Conservation (phyloP, 176 grass and related monocot genomes). For the Aegilops longissima region DNA sequence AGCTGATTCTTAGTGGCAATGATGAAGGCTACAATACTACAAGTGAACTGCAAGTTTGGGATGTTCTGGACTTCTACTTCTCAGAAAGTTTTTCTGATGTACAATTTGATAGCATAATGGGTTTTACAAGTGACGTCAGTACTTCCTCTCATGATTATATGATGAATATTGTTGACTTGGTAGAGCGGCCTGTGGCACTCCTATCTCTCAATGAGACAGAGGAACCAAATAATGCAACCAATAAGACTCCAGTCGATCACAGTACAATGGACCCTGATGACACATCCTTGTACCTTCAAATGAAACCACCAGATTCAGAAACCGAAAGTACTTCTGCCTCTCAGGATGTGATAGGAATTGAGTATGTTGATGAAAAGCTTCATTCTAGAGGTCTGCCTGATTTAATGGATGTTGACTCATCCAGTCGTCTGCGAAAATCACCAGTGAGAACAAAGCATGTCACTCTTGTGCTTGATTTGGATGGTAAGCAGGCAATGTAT, state of each 20-base stretch:
- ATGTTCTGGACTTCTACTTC: slow-evolving; percentile 73
- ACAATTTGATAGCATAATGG: slow-evolving; percentile 81
- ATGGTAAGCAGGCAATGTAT: slow-evolving; percentile 61
- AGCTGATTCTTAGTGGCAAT: slow-evolving; percentile 67
- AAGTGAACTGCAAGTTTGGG: slow-evolving; percentile 70
- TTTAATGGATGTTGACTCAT: slow-evolving; percentile 73
- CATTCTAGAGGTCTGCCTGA: slow-evolving; percentile 52
- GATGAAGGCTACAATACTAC: slow-evolving; percentile 60
- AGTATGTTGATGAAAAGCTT: slow-evolving; percentile 63
- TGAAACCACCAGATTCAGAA: slow-evolving; percentile 52
- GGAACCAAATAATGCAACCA: slow-evolving; percentile 25
- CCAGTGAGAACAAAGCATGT: slow-evolving; percentile 47
- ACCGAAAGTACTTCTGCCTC: slow-evolving; percentile 32
- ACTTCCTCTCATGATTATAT: slow-evolving; percentile 47
- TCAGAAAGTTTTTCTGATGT: slow-evolving; percentile 69
- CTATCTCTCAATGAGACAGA: slow-evolving; percentile 58
- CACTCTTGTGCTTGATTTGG: slow-evolving; percentile 99
- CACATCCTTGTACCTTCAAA: slow-evolving; percentile 74
- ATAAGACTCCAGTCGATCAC: slow-evolving; percentile 24
- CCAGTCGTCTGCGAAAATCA: slow-evolving; percentile 33
- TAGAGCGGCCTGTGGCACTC: slow-evolving; percentile 64
- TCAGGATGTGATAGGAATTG: slow-evolving; percentile 46
- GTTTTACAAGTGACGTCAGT: slow-evolving; percentile 66
- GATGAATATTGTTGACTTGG: slow-evolving; percentile 62
- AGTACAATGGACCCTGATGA: slow-evolving; percentile 51